Base-by-base conservation (phyloP, 2,329 filamentous ascomycete species). In the Rosellinia necatrix region DNA sequence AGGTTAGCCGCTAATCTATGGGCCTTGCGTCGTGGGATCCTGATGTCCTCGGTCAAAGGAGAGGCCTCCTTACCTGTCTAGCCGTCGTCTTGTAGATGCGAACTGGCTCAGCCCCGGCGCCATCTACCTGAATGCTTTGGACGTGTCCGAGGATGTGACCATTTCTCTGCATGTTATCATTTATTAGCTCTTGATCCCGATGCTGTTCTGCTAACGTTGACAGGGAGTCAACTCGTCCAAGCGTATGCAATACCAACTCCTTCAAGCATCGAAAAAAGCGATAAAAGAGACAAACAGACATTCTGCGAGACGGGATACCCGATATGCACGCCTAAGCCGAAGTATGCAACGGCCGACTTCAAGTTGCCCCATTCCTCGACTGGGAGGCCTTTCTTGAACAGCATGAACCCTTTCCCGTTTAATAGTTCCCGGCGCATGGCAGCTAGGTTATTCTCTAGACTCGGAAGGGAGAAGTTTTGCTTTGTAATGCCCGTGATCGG, bases 281-380 rank as follows among this genome's bases (percentile, higher is more conserved):
- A 25, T 24, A n/a, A 35, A 17, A 37, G 13, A 7, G 12, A n/a
- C n/a, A n/a, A 24, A 56, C 62, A 84, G 15, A 87, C 86, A 75
- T 96, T 96, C 69, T 96, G 92, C 21, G 85, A 90, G 35, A 96
- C 85, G 61, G 94, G 93, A 77, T 96, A 94, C 56, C 92, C 91
- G 8, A 96, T 81, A 72, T 96, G 88, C 4, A 89, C 90, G 35
- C 90, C 88, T 2, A 96, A 80, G 3, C 92, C 92, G 87, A 96
- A 92, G 75, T 96, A 96, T n/a, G 88, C 91, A 9, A 91, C 86
- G 6, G 91, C 91, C 9, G 85, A 90, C 76, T 96, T 96, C 70
- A 85, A 82, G 49, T 85, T 83, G 0, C 87, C 85, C 92, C 92
- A 96, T 73, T 82, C 71, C 38, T 81, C 68, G 1, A 92, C 89